phyloP scores from a whole-genome alignment of 2,329 filamentous ascomycete species.

The Basipetospora chlamydospora region DNA sequence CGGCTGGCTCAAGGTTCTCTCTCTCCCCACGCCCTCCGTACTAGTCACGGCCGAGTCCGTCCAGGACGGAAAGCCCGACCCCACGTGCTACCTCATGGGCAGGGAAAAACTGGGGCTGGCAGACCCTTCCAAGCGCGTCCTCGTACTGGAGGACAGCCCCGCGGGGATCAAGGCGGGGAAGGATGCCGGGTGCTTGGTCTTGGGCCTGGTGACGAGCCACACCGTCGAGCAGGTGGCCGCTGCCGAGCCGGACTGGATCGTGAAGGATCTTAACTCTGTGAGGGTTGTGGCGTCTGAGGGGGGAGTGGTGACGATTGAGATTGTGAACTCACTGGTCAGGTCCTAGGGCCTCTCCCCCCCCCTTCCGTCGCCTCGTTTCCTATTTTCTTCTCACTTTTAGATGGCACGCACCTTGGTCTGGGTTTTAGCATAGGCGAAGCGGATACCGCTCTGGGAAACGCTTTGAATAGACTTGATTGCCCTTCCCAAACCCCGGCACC shows the following conservation, averaged over 20 bases:
- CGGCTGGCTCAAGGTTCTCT: constrained; percentile 57
- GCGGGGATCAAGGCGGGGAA: constrained; percentile 74
- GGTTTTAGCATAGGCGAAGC: no score
- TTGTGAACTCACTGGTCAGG: constrained; percentile 25
- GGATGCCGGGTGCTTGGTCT: constrained; percentile 69
- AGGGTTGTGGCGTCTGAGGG: constrained; percentile 41
- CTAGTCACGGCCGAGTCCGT: constrained; percentile 68
- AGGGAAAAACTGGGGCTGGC: constrained; percentile 43
- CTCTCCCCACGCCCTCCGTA: constrained; percentile 48
- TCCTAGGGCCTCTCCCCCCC: no score
- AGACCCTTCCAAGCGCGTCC: constrained; percentile 32
- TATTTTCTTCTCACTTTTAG: no score
- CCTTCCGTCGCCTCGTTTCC: no score
- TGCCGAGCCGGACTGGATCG: constrained; percentile 78
- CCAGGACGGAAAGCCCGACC: constrained; percentile 61
- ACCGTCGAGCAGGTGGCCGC: constrained; percentile 53
- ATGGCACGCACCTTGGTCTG: no score
- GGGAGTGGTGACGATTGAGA: constrained; percentile 51
- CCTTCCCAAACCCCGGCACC: no score
- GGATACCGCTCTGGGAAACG: no score
- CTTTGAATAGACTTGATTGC: no score
- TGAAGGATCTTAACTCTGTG: constrained; percentile 64
- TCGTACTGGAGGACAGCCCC: constrained; percentile 83
- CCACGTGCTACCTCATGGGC: constrained; percentile 57
- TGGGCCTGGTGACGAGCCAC: constrained; percentile 79